These are phyloP conservation scores for Macaranga tanarius DNA, from an alignment of 441 rosid species.

Conservation along the genomic window DNA sequence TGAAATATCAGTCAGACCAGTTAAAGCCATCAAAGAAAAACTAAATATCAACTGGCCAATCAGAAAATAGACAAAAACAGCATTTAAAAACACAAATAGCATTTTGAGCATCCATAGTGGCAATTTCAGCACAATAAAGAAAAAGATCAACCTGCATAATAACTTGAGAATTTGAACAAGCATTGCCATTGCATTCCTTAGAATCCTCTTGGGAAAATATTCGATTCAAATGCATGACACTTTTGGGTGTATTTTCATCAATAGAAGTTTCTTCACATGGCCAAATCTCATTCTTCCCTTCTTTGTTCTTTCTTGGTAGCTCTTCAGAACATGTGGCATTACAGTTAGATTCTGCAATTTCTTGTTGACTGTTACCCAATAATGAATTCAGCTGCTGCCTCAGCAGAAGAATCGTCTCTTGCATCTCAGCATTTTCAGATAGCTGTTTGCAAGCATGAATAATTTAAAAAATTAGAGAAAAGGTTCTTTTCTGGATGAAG, in stretches of 20 bases:
- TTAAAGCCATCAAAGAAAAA: background rate
- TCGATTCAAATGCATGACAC: conserved; percentile 78
- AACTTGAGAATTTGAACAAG: conserved; percentile 52
- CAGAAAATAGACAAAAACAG: background rate
- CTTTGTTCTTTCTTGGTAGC: conserved; percentile 28
- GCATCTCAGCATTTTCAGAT: conserved; percentile 79
- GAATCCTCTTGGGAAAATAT: conserved; percentile 65
- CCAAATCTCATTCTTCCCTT: conserved; percentile 37
- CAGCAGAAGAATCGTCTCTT: conserved; percentile 71
- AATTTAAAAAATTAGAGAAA: background rate
- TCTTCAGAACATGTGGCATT: conserved; percentile 26
- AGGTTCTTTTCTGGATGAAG: background rate
- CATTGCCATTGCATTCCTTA: conserved; percentile 42
- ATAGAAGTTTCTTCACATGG: conserved; percentile 47
- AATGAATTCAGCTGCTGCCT: conserved; percentile 62
- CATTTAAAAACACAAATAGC: background rate
- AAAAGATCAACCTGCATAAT: conserved; percentile 43
- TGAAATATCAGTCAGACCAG: conserved; percentile 7
- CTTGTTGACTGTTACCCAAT: conserved; percentile 39
- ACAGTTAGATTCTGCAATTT: conserved; percentile 36
- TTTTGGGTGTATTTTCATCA: conserved; percentile 81
- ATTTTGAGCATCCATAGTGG: background rate
- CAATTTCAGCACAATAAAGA: conserved; percentile 4
- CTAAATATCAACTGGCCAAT: background rate
- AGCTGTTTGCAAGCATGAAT: conserved; percentile 42